Conservation (phyloP, 768 basidiomycete species). For the Hortiboletus flavorubellus region DNA sequence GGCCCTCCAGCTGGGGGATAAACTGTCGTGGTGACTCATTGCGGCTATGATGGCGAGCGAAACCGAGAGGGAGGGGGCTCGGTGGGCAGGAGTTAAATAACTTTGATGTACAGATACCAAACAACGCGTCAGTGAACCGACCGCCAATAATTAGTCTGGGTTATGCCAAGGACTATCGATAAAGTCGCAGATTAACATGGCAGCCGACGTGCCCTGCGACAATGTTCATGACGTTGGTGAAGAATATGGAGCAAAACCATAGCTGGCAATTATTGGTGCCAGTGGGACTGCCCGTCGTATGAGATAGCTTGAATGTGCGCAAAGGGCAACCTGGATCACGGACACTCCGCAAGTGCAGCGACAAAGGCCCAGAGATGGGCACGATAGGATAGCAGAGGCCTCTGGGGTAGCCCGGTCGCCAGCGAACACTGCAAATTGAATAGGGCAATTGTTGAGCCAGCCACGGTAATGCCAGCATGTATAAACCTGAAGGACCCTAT, state of each 20-base stretch:
- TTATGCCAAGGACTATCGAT: slow-evolving; percentile 53
- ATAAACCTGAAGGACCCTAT: no score
- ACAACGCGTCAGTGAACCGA: slow-evolving; percentile 38
- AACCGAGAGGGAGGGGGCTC: slow-evolving; percentile 37
- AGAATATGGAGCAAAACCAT: slow-evolving; percentile 1
- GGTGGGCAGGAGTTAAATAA: slow-evolving; percentile 44
- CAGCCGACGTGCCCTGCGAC: slow-evolving; percentile 50
- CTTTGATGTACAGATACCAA: slow-evolving; percentile 50
- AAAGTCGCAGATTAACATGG: slow-evolving; percentile 47
- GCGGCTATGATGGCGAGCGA: slow-evolving; percentile 42
- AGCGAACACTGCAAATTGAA: slow-evolving; percentile 3
- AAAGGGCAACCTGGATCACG: slow-evolving; percentile 48
- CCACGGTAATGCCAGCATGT: background rate
- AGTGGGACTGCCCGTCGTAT: slow-evolving; percentile 38
- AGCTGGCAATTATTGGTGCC: slow-evolving; percentile 15
- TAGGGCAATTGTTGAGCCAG: background rate
- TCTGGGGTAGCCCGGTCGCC: slow-evolving; percentile 12
- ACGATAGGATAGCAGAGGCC: slow-evolving; percentile 1
- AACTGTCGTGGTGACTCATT: slow-evolving; percentile 43
- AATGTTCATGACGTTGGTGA: background rate
- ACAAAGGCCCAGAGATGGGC: slow-evolving; percentile 46
- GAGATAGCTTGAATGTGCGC: slow-evolving; percentile 41
- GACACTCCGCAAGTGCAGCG: slow-evolving; percentile 50
- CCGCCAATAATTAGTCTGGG: slow-evolving; percentile 50
- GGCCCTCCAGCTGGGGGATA: slow-evolving; percentile 58